Conservation (phyloP, 257 asterid genomes). For the Buddleja alternifolia region DNA sequence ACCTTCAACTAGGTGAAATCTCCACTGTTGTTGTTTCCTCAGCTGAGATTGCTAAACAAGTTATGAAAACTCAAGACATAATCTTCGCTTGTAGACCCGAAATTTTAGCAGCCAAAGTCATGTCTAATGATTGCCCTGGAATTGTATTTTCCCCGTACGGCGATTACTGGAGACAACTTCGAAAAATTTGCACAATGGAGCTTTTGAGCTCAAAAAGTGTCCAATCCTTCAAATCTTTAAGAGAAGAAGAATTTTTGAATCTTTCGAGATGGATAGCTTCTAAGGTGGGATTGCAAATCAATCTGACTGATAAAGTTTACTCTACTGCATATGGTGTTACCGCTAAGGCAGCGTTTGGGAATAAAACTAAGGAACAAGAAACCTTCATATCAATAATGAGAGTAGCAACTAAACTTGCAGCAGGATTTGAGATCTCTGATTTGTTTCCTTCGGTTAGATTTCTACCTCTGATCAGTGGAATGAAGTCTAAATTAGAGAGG, state of each 20-base stretch:
- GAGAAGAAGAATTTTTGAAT: slow-evolving; percentile 28
- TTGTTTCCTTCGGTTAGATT: slow-evolving; percentile 29
- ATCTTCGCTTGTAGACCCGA: slow-evolving; percentile 33
- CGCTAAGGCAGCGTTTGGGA: slow-evolving; percentile 41
- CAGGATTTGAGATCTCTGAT: slow-evolving; percentile 29
- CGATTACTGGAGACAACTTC: slow-evolving; percentile 39
- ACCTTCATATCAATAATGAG: background rate
- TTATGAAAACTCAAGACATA: slow-evolving; percentile 35
- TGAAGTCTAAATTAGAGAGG: slow-evolving; percentile 29
- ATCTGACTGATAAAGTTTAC: slow-evolving; percentile 29
- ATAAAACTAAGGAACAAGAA: slow-evolving; percentile 32
- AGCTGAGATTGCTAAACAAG: slow-evolving; percentile 28
- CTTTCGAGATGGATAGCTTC: slow-evolving; percentile 26
- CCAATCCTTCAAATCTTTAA: slow-evolving; percentile 22
- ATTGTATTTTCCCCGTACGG: slow-evolving; percentile 35
- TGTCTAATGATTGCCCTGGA: slow-evolving; percentile 15
- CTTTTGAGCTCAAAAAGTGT: slow-evolving; percentile 30
- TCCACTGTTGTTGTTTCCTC: slow-evolving; percentile 35
- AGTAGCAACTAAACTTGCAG: slow-evolving; percentile 13
- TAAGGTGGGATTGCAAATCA: slow-evolving; percentile 24
- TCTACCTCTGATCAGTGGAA: slow-evolving; percentile 29
- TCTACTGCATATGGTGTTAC: background rate
- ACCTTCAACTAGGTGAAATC: slow-evolving; percentile 34
- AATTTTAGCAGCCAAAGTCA: slow-evolving; percentile 18
- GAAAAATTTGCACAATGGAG: slow-evolving; percentile 31